Evolutionary conservation across 192 early-diverging fungal species (phyloP).

Genomic region (Chytriomyces confervae): DNA sequence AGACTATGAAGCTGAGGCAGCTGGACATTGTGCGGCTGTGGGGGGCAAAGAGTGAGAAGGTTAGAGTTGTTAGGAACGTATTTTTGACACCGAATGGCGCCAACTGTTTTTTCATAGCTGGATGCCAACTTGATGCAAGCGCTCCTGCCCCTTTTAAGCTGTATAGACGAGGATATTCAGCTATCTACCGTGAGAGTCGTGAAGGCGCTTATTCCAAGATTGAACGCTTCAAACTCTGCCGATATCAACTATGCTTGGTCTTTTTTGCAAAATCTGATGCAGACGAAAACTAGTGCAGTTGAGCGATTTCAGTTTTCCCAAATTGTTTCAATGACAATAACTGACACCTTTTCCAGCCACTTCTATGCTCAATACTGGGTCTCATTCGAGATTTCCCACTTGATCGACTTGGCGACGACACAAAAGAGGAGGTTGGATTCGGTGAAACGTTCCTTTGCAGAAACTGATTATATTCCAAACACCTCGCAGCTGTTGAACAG

Average conservation of each 20-base stretch:
- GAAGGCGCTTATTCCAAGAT: conserved; percentile 46
- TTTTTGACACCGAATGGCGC: not conserved
- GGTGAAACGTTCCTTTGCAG: not conserved
- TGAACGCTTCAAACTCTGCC: conserved; percentile 39
- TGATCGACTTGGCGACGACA: conserved; percentile 44
- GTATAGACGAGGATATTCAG: conserved; percentile 56
- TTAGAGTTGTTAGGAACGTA: conserved; percentile 4
- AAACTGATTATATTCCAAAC: not conserved
- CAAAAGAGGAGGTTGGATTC: conserved; percentile 49
- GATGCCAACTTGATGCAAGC: conserved; percentile 63
- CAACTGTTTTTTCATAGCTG: conserved; percentile 38
- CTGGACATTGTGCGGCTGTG: conserved; percentile 57
- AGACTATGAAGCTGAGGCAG: conserved; percentile 50
- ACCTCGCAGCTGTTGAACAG: conserved; percentile 45
- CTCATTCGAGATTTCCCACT: conserved; percentile 54
- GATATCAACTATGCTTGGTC: conserved; percentile 60
- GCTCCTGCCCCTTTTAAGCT: conserved; percentile 52
- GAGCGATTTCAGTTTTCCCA: not conserved
- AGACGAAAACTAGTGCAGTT: conserved; percentile 46
- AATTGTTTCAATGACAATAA: not conserved
- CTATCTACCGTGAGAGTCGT: conserved; percentile 49
- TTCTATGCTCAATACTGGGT: conserved; percentile 28
- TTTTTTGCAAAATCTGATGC: conserved; percentile 51
- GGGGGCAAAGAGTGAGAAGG: conserved; percentile 56
- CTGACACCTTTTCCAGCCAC: conserved; percentile 30